phyloP scores from a whole-genome alignment of 768 basidiomycete genomes.

The Panus rudis region DNA sequence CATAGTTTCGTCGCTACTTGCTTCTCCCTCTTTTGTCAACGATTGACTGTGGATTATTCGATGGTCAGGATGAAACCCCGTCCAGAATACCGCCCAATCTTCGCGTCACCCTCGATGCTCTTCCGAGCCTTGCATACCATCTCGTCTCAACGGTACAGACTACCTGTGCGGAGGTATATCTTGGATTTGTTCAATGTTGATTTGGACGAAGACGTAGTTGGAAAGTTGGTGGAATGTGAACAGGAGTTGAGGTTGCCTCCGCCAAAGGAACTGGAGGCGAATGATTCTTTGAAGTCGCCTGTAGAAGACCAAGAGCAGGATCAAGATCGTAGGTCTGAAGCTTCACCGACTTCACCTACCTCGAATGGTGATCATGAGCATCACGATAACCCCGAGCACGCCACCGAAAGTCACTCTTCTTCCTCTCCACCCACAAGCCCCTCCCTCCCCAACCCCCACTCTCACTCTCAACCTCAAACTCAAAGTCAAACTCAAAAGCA shows the following conservation, averaged over 20 bases:
- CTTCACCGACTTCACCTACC: conserved; percentile 13
- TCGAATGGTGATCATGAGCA: conserved; percentile 41
- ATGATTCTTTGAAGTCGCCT: too few species aligned
- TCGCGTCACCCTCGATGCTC: conserved; percentile 71
- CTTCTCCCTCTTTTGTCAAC: conserved; percentile 2
- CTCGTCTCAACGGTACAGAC: conserved; percentile 82
- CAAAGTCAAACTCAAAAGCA: too few species aligned
- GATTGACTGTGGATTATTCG: conserved; percentile 5
- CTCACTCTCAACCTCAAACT: too few species aligned
- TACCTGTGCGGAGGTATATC: conserved; percentile 89
- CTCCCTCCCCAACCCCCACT: too few species aligned
- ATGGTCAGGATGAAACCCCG: conserved; percentile 66
- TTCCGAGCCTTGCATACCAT: conserved; percentile 84
- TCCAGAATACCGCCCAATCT: conserved; percentile 66
- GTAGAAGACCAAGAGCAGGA: too few species aligned
- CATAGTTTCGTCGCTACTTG: neutral
- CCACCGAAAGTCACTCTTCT: neutral
- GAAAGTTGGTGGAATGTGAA: conserved; percentile 45
- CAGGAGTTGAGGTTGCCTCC: conserved; percentile 29
- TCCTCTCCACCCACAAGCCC: too few species aligned
- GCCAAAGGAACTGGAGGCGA: neutral
- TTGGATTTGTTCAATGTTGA: conserved; percentile 88
- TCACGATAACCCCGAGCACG: conserved; percentile 39
- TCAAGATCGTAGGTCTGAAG: neutral
- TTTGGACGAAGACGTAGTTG: conserved; percentile 55